Conservation (phyloP, 2,329 filamentous ascomycete species). For the Apiospora saccharicola region DNA sequence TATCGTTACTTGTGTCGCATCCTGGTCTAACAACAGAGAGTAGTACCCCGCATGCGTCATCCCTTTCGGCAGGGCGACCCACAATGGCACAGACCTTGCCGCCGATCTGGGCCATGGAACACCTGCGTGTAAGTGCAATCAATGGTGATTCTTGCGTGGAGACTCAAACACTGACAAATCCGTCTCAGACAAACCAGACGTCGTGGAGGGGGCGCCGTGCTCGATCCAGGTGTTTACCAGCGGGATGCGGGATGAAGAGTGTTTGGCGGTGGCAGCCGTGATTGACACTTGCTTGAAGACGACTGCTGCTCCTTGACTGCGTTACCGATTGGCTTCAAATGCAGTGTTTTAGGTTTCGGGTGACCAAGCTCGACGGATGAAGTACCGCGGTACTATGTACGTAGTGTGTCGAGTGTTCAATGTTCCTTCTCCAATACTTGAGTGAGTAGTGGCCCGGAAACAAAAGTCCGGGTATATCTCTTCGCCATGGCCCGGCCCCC, state of each 20-base stretch:
- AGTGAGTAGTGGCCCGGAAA: not conserved
- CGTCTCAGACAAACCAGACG: constrained; percentile 25
- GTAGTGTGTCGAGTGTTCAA: no score
- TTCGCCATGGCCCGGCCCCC: not conserved
- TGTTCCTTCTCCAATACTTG: no score
- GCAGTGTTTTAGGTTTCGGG: not conserved
- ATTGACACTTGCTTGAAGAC: constrained; percentile 22
- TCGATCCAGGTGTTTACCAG: constrained; percentile 30
- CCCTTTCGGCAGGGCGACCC: not conserved
- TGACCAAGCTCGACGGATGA: not conserved
- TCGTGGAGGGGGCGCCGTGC: constrained; percentile 29
- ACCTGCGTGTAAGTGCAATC: not conserved
- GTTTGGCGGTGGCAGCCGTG: constrained; percentile 29
- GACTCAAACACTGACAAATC: not conserved
- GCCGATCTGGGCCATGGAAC: not conserved
- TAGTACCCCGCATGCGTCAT: not conserved
- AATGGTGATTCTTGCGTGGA: no score
- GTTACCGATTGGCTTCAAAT: not conserved
- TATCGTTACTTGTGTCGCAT: not conserved
- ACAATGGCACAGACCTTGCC: not conserved
- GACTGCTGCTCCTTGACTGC: not conserved
- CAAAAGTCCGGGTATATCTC: not conserved
- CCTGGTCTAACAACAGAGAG: not conserved
- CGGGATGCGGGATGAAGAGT: constrained; percentile 32
- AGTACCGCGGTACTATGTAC: no score